Evolutionary conservation across 805 yeast species (phyloP), one percentile per base, ranked within the genome.

Genomic region (Barnettozyma californica): DNA sequence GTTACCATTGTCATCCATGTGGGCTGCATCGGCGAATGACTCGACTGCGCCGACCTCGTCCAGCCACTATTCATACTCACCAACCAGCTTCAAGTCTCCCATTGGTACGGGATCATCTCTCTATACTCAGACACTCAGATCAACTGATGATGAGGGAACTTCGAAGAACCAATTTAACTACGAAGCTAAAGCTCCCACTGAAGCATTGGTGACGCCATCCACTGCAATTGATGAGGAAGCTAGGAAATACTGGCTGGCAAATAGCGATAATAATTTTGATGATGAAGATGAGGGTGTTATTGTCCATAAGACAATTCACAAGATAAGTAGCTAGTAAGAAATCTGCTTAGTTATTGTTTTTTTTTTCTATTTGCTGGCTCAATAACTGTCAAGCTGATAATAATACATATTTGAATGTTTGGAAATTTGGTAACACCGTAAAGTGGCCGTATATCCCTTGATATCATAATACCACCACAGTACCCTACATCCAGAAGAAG

Each of bases 1-100:
- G 4, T 69, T 90, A 46, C 97, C 97, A 1, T 65, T 91, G 43
- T 81, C 96, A 0, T 80, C 96, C 0, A 76, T 90, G 77, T 90
- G 97, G 97, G 95, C 97, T 0, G 70, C 83, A 4, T 71, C 89
- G 2, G 73, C 84, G 1, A 81, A 83, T 56, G 78, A 77, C 48
- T 60, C 73, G 2, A 48, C 74, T 4, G 56, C 55, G 9, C 75
- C 82, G 20, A 67, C 68, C 3, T 71, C 81, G 1, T 39, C 65
- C 3, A 58, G 60, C 5, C 45, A 39, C 11, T 37, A 45, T 40
- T 19, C 42, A 0, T 53, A 35, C 23, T 10, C 45, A 19, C 43
- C 47, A 41, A 38, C 51, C 1, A 45, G 47, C 8, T 36, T 33
- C 11, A 49, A 44, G 13, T 25, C 51, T 2, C 52, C 56, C 20